These are phyloP conservation scores for Lepraria neglecta DNA, from an alignment of 495 filamentous ascomycete species.

Conservation along the genomic window DNA sequence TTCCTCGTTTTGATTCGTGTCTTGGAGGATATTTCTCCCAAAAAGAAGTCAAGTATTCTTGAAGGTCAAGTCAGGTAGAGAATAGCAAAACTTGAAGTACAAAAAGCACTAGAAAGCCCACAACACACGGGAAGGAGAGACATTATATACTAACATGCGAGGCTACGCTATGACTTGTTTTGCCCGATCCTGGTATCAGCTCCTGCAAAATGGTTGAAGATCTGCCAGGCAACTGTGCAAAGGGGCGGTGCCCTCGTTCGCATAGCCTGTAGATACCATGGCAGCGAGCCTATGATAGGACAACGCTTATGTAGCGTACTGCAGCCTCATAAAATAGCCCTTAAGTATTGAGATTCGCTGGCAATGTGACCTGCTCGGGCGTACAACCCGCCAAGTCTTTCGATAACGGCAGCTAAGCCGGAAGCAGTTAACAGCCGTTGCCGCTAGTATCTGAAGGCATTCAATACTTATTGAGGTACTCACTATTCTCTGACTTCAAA, in stretches of 20 bases:
- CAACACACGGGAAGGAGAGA: not conserved
- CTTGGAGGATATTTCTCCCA: not conserved
- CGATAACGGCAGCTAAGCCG: not conserved
- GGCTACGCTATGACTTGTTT: not conserved
- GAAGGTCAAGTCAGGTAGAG: not conserved
- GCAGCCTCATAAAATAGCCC: not conserved
- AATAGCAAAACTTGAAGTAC: not conserved
- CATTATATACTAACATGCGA: not conserved
- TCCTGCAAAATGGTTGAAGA: not conserved
- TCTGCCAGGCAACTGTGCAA: not conserved
- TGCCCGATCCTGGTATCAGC: too few relatives aligned
- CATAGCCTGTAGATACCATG: not conserved
- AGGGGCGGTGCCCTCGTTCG: not conserved
- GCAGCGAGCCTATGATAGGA: conserved; percentile 1
- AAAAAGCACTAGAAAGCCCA: not conserved
- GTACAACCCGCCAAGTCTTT: too few relatives aligned
- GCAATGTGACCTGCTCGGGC: too few relatives aligned
- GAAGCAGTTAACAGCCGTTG: not conserved
- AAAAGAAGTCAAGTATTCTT: not conserved
- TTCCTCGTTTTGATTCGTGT: conserved; percentile 6
- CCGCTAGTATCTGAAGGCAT: not conserved
- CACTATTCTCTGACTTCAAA: too few relatives aligned
- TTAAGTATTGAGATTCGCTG: not conserved
- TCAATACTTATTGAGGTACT: not conserved
- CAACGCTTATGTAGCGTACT: not conserved